Evolutionary conservation across 768 basidiomycete species (phyloP).

Genomic region (Leccinum truebloodii): DNA sequence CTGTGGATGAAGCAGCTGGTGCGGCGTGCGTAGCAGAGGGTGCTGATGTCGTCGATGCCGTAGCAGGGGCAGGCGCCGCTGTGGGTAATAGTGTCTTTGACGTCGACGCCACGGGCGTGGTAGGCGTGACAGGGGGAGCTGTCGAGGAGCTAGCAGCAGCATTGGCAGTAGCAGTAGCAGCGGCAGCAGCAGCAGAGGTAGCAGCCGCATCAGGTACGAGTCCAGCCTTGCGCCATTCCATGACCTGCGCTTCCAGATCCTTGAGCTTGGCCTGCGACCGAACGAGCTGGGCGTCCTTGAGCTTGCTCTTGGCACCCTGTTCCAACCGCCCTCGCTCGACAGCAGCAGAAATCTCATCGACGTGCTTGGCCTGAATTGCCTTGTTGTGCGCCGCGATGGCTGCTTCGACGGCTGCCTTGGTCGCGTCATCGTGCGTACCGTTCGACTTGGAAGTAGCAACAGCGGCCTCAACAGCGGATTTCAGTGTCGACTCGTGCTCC

Average conservation of each 20-base stretch:
- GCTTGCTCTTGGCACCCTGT: constrained; percentile 54
- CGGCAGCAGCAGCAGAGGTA: constrained; percentile 24
- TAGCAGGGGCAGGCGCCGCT: constrained; percentile 13
- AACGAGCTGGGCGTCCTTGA: constrained; percentile 73
- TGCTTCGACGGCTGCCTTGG: constrained; percentile 50
- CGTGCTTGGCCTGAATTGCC: constrained; percentile 46
- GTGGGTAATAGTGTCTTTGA: constrained; percentile 12
- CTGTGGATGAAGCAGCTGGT: constrained; percentile 22
- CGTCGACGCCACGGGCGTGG: constrained; percentile 31
- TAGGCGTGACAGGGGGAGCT: constrained; percentile 26
- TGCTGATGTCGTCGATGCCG: constrained; percentile 13
- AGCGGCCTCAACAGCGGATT: constrained; percentile 51
- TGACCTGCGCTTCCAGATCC: constrained; percentile 64
- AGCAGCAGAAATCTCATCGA: constrained; percentile 61
- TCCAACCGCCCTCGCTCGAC: constrained; percentile 72
- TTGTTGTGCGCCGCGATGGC: constrained; percentile 52
- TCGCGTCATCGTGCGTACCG: constrained; percentile 30
- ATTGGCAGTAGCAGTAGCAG: constrained; percentile 7
- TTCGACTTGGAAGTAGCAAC: constrained; percentile 40
- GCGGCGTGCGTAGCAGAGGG: constrained; percentile 23
- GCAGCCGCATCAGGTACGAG: constrained; percentile 40
- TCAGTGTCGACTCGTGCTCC: constrained; percentile 55
- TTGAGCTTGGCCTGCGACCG: constrained; percentile 62
- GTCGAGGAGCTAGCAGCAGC: constrained; percentile 13
- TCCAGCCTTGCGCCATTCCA: constrained; percentile 55